Conservation (phyloP, 2,329 filamentous ascomycete genomes). For the Pyricularia sp. region DNA sequence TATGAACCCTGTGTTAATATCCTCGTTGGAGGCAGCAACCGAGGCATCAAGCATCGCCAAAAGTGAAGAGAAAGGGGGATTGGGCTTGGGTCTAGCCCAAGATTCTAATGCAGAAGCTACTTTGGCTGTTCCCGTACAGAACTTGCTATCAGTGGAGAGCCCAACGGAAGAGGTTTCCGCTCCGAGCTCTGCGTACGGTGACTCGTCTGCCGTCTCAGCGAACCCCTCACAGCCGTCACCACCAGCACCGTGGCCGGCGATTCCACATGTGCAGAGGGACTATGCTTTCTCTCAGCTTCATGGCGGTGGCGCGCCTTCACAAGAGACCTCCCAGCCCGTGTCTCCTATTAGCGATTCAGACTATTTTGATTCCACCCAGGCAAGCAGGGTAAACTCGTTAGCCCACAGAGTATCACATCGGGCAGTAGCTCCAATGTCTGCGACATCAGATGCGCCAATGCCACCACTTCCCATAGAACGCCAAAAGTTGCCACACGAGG, state of each 20-base stretch:
- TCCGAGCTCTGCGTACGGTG: background rate
- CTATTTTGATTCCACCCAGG: background rate
- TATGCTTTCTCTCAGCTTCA: conserved; percentile 4
- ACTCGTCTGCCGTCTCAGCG: background rate
- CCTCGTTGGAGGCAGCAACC: background rate
- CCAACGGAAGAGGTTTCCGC: background rate
- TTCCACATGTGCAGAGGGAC: background rate
- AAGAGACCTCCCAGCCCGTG: background rate
- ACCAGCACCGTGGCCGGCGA: conserved; percentile 1
- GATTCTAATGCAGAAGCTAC: background rate
- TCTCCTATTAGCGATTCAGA: conserved; percentile 1
- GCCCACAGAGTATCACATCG: conserved; percentile 1
- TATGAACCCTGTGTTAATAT: background rate
- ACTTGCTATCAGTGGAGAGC: background rate
- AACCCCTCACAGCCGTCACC: conserved; percentile 1
- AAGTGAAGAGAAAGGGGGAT: background rate
- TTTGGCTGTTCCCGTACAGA: background rate
- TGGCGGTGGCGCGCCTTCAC: background rate
- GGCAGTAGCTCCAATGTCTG: background rate
- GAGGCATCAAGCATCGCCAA: background rate
- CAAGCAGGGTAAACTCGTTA: conserved; percentile 3
- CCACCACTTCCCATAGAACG: conserved; percentile 1
- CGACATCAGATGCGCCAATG: conserved; percentile 1
- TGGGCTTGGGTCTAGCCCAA: background rate
- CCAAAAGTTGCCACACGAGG: background rate